Percentiles rank a stretch among this genome's conserved stretches.
These are phyloP conservation scores for Neurospora sp. DNA, from an alignment of 495 filamentous ascomycete species.

Conservation along the genomic window DNA sequence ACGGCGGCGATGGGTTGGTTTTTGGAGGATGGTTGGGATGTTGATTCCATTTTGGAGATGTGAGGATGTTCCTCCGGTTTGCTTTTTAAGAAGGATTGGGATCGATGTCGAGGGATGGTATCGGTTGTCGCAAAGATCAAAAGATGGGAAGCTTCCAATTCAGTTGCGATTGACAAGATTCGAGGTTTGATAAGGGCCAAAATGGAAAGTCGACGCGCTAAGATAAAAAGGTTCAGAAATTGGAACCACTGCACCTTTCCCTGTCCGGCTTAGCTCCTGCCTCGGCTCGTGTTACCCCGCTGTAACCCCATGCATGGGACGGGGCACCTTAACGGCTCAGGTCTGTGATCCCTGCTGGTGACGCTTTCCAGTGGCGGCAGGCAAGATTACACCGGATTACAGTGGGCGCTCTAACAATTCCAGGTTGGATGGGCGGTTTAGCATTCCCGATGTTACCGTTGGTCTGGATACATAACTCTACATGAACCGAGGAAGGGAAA, in stretches of 20 bases:
- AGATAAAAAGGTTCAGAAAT: neutral
- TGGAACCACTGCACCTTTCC: neutral
- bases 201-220: neutral
- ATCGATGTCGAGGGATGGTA: neutral
- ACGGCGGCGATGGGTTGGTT: conserved; percentile 44
- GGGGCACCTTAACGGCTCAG: neutral
- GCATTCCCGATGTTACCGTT: neutral
- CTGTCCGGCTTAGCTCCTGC: conserved; percentile 1
- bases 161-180: neutral
- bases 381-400: neutral
- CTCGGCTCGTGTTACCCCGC: conserved; percentile 12
- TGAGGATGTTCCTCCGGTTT: neutral
- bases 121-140: neutral
- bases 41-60: conserved; percentile 7
- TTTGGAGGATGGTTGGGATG: conserved; percentile 8
- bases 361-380: neutral
- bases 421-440: neutral
- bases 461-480: neutral
- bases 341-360: neutral
- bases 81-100: too few relatives aligned
- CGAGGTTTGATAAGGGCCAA: neutral
- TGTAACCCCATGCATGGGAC: neutral
- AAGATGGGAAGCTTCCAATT: neutral
- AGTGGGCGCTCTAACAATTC: neutral
- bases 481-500: neutral